A percentile compares a stretch with the other conserved stretches of the same genome.
phyloP scores from a whole-genome alignment of 2,329 filamentous ascomycete genomes.

The Xylariales sp. region DNA sequence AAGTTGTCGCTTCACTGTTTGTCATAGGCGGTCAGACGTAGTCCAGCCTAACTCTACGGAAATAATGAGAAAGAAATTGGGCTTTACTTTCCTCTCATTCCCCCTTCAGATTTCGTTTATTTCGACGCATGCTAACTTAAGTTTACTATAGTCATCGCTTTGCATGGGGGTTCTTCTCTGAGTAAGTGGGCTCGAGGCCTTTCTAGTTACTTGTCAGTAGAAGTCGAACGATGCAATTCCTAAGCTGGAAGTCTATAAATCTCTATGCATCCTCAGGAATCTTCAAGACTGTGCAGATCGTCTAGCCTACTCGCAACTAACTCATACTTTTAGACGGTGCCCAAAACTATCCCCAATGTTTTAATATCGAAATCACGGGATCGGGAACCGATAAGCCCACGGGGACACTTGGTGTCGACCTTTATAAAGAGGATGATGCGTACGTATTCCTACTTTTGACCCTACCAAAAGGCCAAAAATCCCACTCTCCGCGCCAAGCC shows the following conservation, averaged over 20 bases:
- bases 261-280: not conserved
- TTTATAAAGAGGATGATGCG: constrained; percentile 65
- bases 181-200: constrained; percentile 8
- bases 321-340: constrained; percentile 52
- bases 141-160: constrained; percentile 53
- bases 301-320: constrained; percentile 1
- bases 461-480: not conserved
- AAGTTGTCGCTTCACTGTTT: not conserved
- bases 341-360: constrained; percentile 63
- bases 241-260: not conserved
- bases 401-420: constrained; percentile 61
- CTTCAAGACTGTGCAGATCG: not conserved
- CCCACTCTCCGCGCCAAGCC: not conserved
- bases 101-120: not conserved
- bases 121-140: constrained; percentile 5
- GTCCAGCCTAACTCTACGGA: too few species aligned
- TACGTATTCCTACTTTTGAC: constrained; percentile 7
- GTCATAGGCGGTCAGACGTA: not conserved
- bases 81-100: not conserved
- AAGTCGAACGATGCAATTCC: not conserved
- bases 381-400: constrained; percentile 55
- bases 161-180: constrained; percentile 53
- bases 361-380: constrained; percentile 67
- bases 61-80: too few species aligned
- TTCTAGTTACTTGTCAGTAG: not conserved